These are phyloP conservation scores for Entoloma clypeatum DNA, from an alignment of 1,284 basidiomycete species.

Conservation along the genomic window DNA sequence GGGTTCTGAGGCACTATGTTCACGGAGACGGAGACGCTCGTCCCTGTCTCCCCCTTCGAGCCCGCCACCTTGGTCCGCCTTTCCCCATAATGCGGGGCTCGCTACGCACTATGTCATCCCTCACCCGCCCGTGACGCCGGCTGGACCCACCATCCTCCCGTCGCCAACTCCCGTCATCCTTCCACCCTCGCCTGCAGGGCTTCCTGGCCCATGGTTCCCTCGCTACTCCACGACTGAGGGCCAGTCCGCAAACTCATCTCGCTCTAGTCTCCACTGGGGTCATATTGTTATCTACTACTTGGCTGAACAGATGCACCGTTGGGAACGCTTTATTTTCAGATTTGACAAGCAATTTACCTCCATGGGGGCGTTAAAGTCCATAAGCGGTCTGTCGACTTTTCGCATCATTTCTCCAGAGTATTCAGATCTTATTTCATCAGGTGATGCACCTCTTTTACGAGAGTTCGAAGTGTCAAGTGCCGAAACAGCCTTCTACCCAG, in stretches of 20 bases:
- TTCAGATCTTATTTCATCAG: constrained; percentile 30
- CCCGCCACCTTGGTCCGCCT: constrained; percentile 32
- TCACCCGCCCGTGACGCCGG: constrained; percentile 27
- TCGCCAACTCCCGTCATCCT: constrained; percentile 32
- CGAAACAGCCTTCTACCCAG: constrained; percentile 55
- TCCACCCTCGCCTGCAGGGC: constrained; percentile 28
- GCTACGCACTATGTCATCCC: constrained; percentile 38
- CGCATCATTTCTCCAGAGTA: constrained; percentile 7
- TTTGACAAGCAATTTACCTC: constrained; percentile 73
- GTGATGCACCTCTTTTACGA: constrained; percentile 62
- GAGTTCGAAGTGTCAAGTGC: constrained; percentile 75
- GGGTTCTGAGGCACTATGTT: constrained; percentile 26
- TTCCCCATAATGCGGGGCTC: constrained; percentile 30
- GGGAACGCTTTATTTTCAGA: constrained; percentile 73
- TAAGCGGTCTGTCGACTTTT: constrained; percentile 48
- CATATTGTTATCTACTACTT: constrained; percentile 74
- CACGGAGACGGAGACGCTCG: constrained; percentile 26
- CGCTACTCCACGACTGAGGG: constrained; percentile 18
- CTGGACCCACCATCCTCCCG: constrained; percentile 29
- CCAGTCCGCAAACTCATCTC: constrained; percentile 18
- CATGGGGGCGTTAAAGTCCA: constrained; percentile 62
- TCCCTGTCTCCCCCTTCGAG: constrained; percentile 32
- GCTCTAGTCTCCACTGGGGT: constrained; percentile 63
- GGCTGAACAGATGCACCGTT: constrained; percentile 72
- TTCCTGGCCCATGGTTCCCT: constrained; percentile 21